A percentile compares a stretch with the other conserved stretches of the same genome.
Conservation (phyloP, 2,329 filamentous ascomycete genomes). For the Diplocarpon mali region DNA sequence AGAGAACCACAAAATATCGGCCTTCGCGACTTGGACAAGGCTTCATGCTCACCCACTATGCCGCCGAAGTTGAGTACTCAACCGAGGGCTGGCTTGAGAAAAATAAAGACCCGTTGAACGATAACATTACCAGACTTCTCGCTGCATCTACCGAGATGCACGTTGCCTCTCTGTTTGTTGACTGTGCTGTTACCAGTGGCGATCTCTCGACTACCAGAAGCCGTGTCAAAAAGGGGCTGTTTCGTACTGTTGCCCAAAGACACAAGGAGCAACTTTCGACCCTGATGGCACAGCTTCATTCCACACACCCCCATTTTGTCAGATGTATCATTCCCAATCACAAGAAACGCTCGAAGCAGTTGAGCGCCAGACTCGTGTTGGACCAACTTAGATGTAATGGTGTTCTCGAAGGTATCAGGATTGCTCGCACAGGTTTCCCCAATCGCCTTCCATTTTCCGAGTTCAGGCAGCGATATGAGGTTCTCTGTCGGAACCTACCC, state of each 20-base stretch:
- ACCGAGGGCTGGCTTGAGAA: slow-evolving; percentile 95
- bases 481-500: slow-evolving; percentile 79
- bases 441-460: slow-evolving; percentile 87
- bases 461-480: slow-evolving; percentile 91
- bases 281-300: slow-evolving; percentile 87
- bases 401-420: slow-evolving; percentile 96
- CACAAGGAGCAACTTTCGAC: slow-evolving; percentile 99
- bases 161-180: slow-evolving; percentile 72
- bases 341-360: slow-evolving; percentile 90
- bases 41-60: slow-evolving; percentile 94
- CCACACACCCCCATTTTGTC: slow-evolving; percentile 95
- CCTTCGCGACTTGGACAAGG: slow-evolving; percentile 80
- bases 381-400: slow-evolving; percentile 98
- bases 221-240: slow-evolving; percentile 91
- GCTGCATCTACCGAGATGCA: slow-evolving; percentile 75
- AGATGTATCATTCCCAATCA: slow-evolving; percentile 97
- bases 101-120: slow-evolving; percentile 96
- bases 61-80: slow-evolving; percentile 93
- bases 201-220: slow-evolving; percentile 56
- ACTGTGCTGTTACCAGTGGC: slow-evolving; percentile 77
- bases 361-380: slow-evolving; percentile 82
- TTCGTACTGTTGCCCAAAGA: slow-evolving; percentile 89
- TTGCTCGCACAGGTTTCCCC: slow-evolving; percentile 92
- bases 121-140: slow-evolving; percentile 86
- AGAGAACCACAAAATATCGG: slow-evolving; percentile 88